phyloP scores from a whole-genome alignment of 306 rosid genomes.

The Canavalia gladiata region DNA sequence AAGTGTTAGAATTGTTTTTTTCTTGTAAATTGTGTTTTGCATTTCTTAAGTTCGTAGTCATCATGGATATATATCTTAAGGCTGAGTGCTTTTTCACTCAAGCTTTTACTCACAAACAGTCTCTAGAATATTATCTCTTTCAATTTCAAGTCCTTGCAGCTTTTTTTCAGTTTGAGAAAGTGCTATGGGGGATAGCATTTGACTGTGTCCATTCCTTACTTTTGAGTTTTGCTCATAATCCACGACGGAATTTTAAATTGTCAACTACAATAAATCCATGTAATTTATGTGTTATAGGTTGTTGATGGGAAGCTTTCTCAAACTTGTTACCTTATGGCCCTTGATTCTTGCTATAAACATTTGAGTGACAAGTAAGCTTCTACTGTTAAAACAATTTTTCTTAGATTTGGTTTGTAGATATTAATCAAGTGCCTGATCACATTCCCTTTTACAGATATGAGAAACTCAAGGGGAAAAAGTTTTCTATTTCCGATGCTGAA shows the following conservation, averaged over 20 bases:
- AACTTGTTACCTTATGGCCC: constrained; percentile 87
- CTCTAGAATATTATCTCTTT: too few species aligned
- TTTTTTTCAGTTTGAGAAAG: background rate
- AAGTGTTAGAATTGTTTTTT: too few species aligned
- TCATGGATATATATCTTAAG: too few species aligned
- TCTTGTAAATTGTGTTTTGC: too few species aligned
- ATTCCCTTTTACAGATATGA: constrained; percentile 66
- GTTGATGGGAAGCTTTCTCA: constrained; percentile 97
- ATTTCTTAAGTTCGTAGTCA: too few species aligned
- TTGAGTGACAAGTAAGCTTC: constrained; percentile 73
- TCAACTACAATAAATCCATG: constrained; percentile 35
- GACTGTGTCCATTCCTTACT: background rate
- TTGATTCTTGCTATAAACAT: constrained; percentile 83
- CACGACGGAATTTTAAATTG: constrained; percentile 17
- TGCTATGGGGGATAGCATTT: background rate
- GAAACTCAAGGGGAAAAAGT: constrained; percentile 75
- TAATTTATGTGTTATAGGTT: constrained; percentile 60
- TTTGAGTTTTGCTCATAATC: constrained; percentile 9
- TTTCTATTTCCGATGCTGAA: constrained; percentile 76
- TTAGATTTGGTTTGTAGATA: constrained; percentile 17
- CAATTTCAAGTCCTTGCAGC: too few species aligned
- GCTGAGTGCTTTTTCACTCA: too few species aligned
- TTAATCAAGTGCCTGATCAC: constrained; percentile 31
- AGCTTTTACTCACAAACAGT: too few species aligned
- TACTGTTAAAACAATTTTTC: constrained; percentile 8